These are phyloP conservation scores for Toxicodendron radicans DNA, from an alignment of 345 rosid species.

Conservation along the genomic window DNA sequence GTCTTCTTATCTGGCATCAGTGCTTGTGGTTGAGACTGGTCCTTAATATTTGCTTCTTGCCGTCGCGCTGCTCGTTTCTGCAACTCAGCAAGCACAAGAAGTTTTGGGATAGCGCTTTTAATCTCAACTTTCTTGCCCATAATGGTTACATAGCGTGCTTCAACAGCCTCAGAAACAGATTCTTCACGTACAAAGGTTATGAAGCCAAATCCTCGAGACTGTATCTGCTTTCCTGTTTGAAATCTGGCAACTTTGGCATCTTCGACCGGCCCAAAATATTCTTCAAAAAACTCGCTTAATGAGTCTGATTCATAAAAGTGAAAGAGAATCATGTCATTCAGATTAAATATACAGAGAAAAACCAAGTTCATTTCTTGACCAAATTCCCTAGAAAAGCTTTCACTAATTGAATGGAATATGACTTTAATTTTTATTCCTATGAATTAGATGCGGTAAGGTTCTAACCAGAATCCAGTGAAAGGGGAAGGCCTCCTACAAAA, in stretches of 20 bases:
- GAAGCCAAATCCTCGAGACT: conserved; percentile 60
- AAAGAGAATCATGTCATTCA: not conserved
- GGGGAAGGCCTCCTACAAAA: conserved; percentile 61
- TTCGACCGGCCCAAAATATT: conserved; percentile 55
- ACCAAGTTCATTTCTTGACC: not conserved
- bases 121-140: conserved; percentile 61
- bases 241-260: conserved; percentile 38
- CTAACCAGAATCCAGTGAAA: conserved; percentile 55
- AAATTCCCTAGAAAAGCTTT: not conserved
- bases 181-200: conserved; percentile 50
- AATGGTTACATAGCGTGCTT: conserved; percentile 39
- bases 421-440: not conserved
- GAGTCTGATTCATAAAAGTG: conserved; percentile 36
- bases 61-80: conserved; percentile 26
- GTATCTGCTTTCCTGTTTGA: conserved; percentile 29
- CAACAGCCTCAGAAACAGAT: conserved; percentile 52
- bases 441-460: not conserved
- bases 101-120: conserved; percentile 42
- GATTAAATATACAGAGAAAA: not conserved
- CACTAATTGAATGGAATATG: not conserved
- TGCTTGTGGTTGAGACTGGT: conserved; percentile 19
- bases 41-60: conserved; percentile 19
- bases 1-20: conserved; percentile 9
- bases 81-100: conserved; percentile 19
- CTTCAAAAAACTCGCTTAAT: conserved; percentile 36